Evolutionary conservation across 139 green algal species (phyloP).

Genomic region (Chlorella vulgaris): DNA sequence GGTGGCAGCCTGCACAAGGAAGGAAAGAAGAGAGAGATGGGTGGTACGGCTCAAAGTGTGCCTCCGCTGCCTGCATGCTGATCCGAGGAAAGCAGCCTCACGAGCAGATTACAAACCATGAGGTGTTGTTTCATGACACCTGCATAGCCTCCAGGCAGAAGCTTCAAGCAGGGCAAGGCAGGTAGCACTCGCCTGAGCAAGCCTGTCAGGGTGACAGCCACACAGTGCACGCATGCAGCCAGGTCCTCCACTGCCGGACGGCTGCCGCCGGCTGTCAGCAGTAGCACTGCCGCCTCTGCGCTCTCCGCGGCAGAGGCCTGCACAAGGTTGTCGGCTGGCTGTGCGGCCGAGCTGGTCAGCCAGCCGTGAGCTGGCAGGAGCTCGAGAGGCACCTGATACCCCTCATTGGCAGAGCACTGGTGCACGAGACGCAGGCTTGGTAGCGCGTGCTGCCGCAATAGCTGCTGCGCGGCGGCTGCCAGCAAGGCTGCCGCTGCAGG

Average conservation of each 20-base stretch:
- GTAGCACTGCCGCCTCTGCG: background rate
- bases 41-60: no score
- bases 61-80: no score
- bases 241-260: background rate
- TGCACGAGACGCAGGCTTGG: background rate
- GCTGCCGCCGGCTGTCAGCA: background rate
- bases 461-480: no score
- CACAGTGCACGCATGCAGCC: slow-evolving; percentile 7
- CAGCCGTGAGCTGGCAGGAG: slow-evolving; percentile 38
- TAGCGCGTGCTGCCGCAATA: slow-evolving; percentile 29
- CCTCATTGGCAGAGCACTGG: no score
- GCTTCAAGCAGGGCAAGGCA: background rate
- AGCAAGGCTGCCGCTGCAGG: slow-evolving; percentile 2
- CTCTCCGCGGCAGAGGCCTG: background rate
- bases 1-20: background rate
- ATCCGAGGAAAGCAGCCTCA: no score
- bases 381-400: slow-evolving; percentile 9
- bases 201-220: slow-evolving; percentile 19
- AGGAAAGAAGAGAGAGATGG: no score
- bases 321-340: slow-evolving; percentile 31
- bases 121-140: no score
- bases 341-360: background rate
- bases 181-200: slow-evolving; percentile 26
- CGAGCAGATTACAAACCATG: background rate
- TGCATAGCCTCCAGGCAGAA: no score